Percentiles rank a stretch among this genome's conserved stretches.
phyloP scores from a whole-genome alignment of 768 basidiomycete species.

The Galerina sulciceps region DNA sequence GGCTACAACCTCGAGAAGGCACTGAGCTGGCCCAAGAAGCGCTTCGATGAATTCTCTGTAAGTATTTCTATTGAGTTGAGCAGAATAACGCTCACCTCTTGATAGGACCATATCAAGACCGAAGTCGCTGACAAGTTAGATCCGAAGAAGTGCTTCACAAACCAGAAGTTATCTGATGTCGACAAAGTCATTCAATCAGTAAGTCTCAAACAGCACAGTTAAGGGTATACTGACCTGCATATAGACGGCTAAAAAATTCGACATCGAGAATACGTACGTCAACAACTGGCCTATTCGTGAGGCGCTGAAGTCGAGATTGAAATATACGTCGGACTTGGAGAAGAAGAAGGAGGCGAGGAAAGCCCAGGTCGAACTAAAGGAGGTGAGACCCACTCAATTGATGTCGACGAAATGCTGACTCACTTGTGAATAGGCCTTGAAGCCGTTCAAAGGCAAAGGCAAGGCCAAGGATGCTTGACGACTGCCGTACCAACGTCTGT shows the following conservation, averaged over 20 bases:
- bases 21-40: not conserved
- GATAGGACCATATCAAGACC: not conserved
- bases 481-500: too few relatives aligned
- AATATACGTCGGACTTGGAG: not conserved
- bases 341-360: slow-evolving; percentile 2
- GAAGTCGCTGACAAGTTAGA: slow-evolving; percentile 3
- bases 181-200: not conserved
- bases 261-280: not conserved
- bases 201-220: not conserved
- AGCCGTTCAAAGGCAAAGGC: too few relatives aligned
- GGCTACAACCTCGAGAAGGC: slow-evolving; percentile 3
- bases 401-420: too few relatives aligned
- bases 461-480: too few relatives aligned
- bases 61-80: not conserved
- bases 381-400: not conserved
- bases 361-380: not conserved
- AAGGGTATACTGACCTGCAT: not conserved
- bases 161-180: not conserved
- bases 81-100: not conserved
- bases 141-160: not conserved
- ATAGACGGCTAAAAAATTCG: not conserved
- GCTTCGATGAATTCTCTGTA: not conserved
- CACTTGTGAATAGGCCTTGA: too few relatives aligned
- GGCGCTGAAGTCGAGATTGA: slow-evolving; percentile 4
- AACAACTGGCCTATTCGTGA: slow-evolving; percentile 7